Evolutionary conservation across 2,329 filamentous ascomycete genomes (phyloP).

Genomic region (Aspergillus sp.): DNA sequence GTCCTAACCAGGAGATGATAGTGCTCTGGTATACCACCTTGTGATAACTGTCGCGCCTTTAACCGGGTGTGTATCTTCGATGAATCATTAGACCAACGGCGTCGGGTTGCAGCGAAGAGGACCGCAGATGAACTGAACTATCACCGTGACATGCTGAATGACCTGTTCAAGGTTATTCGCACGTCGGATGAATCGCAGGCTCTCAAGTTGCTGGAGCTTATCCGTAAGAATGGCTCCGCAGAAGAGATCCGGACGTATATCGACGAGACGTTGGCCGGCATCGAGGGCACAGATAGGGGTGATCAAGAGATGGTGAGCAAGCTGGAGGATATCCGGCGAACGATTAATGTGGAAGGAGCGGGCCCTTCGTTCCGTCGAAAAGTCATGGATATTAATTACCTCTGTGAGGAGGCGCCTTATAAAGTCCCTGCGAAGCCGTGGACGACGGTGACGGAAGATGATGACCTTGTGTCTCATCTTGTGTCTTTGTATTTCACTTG

Average conservation of each 20-base stretch:
- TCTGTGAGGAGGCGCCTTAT: conserved; percentile 31
- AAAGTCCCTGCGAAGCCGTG: conserved; percentile 52
- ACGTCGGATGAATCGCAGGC: conserved; percentile 26
- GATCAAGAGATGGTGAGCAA: conserved; percentile 15
- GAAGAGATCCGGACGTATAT: conserved; percentile 34
- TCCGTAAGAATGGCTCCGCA: conserved; percentile 28
- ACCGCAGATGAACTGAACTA: conserved; percentile 37
- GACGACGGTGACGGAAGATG: conserved; percentile 75
- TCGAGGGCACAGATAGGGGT: conserved; percentile 10
- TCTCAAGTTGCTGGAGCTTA: conserved; percentile 27
- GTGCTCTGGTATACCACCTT: conserved; percentile 35
- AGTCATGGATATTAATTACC: conserved; percentile 38
- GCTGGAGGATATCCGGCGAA: conserved; percentile 23
- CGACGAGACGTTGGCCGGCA: conserved; percentile 20
- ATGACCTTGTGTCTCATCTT: conserved; percentile 70
- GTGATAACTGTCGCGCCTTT: conserved; percentile 33
- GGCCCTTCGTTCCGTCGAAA: conserved; percentile 29
- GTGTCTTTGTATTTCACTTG: conserved; percentile 91
- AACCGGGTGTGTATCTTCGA: conserved; percentile 50
- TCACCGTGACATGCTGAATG: conserved; percentile 34
- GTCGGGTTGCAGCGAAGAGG: conserved; percentile 35
- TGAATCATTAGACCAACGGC: conserved; percentile 53
- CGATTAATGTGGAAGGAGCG: conserved; percentile 26
- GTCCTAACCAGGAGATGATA: conserved; percentile 5
- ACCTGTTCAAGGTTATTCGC: conserved; percentile 31